Evolutionary conservation across 2,329 filamentous ascomycete genomes (phyloP), one percentile per base, ranked within the genome.

Genomic region (Cladorrhinum sp.): DNA sequence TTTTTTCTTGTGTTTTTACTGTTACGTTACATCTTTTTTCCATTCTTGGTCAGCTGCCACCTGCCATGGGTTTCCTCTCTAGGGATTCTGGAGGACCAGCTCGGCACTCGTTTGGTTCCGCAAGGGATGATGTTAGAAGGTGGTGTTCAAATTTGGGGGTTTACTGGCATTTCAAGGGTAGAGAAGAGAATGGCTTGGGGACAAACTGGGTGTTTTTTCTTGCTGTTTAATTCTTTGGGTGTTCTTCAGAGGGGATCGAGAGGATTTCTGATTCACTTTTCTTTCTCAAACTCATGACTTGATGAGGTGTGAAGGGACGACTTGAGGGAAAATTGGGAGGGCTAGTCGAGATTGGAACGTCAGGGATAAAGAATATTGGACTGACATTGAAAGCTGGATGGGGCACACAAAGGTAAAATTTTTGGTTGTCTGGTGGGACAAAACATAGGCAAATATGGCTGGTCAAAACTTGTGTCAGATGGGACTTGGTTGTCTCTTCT

Each of bases 261-360:
- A 26, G 59, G 57, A 46, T 61, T 59, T 51, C n/a, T 23, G 23
- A 55, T 52, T 53, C 52, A 16, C 42, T 56, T 55, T 51, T 61
- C 51, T 54, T 57, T 60, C 62, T 42, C 58, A 62, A 46, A 49
- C 60, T 68, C 53, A 69, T 55, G 67, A 68, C 61, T 65, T 67
- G 54, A 69, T 58, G 67, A 69, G 62, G 52, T 60, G 59, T 55
- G 59, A 36, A 53, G 61, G 59, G 51, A 58, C 21, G 48, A 55
- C 39, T 28, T 9, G 26, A 42, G 50, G 53, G 55, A 54, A 62
- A 36, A 59, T 5, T 36, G 33, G 49, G 62, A 55, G 46, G 57
- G 33, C 53, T 36, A 61, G 59, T 55, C 48, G 59, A 64, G 60
- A 58, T 51, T 65, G 62, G 63, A 60, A 57, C 62, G 59, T 54